These are phyloP conservation scores for Allodekkera sacchari DNA, from an alignment of 805 yeast genomes.

Conservation along the genomic window DNA sequence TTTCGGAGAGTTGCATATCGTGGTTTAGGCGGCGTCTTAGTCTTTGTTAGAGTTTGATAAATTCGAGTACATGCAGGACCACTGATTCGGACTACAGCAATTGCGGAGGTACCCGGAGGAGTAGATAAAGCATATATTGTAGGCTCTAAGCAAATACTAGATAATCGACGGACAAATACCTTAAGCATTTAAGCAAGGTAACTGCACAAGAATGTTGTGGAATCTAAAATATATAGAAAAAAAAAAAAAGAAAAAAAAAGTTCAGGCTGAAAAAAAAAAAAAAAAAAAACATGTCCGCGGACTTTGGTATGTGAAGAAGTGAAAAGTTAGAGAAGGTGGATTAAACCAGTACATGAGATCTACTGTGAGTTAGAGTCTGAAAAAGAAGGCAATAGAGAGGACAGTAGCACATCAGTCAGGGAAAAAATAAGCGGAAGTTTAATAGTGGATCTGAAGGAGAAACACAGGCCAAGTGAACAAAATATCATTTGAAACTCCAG, in stretches of 20 bases:
- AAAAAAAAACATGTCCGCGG: not conserved
- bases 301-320: not conserved
- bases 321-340: not conserved
- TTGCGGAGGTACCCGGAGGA: slow-evolving; percentile 71
- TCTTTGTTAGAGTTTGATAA: slow-evolving; percentile 37
- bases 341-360: no score
- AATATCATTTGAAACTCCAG: slow-evolving; percentile 1
- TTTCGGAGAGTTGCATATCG: slow-evolving; percentile 52
- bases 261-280: not conserved
- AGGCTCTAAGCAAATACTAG: slow-evolving; percentile 32
- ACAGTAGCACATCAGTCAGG: no score
- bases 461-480: no score
- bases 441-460: no score
- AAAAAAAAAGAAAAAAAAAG: no score
- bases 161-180: not conserved
- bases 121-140: slow-evolving; percentile 92
- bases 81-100: slow-evolving; percentile 76
- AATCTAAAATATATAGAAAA: no score
- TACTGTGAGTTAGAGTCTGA: not conserved
- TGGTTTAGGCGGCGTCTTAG: slow-evolving; percentile 32
- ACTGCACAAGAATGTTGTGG: slow-evolving; percentile 1
- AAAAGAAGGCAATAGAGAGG: not conserved
- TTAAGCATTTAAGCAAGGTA: not conserved
- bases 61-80: slow-evolving; percentile 54
- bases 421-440: no score